Base-by-base conservation (phyloP, 2,329 filamentous ascomycete genomes). In the Sphaerostilbella broomeana region DNA sequence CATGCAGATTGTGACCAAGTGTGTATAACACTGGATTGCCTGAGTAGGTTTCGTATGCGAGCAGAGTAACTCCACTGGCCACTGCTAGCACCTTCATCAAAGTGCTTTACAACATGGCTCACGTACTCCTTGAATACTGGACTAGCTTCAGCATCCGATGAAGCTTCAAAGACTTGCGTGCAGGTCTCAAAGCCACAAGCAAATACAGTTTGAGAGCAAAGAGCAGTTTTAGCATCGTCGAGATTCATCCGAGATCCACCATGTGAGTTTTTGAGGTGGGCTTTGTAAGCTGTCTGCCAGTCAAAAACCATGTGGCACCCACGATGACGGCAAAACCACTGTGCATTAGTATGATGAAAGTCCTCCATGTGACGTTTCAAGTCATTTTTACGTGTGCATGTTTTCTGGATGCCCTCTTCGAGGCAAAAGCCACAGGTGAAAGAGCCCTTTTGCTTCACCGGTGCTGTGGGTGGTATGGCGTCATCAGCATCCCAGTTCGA, bases 321-420 rank as follows among this genome's bases (percentile, higher is more conserved):
- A 1, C 59, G 60, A 35, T 68, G 61, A 4, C 63, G 59, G 44
- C 68, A 71, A 34, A 60, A 58, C 65, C 65, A 71, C 42, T 69
- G 63, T 4, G 65, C 62, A 40, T 71, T 64, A 40, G 60, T 65
- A 43, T 67, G 64, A 48, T 71, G 68, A 36, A 69, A 69, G 44
- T 68, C 62, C 39, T 69, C 64, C 22, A 71, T 68, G 38, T 71
- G 68, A 10, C 68, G 62, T 48, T 70, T 70, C 33, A 71, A 53
- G 41, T 71, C 68, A 43, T 69, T 68, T 46, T 69, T 68, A 10
- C 67, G 63, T 5, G 64, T 67, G 44, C 65, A 68, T 4, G 64
- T 65, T 48, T 66, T 62, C 36, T 58, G 48, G 36, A 68, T 65
- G 29, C 54, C 55, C 39, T 57, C 60, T 46, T 69, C 67, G 25